phyloP scores from a whole-genome alignment of 345 rosid genomes.

The Ceriops zippeliana region DNA sequence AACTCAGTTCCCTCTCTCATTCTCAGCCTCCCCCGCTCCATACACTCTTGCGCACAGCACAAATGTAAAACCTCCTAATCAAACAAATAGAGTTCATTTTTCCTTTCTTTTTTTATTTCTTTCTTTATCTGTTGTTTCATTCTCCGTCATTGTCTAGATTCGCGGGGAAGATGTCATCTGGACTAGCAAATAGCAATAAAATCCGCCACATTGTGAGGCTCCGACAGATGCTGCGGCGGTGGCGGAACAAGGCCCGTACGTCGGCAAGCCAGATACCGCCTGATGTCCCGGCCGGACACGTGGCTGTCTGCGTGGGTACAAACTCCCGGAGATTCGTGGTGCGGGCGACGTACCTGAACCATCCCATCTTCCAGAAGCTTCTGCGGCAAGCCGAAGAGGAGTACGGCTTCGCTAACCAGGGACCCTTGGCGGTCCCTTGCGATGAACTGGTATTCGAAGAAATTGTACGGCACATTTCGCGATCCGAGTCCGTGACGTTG shows the following conservation, averaged over 20 bases:
- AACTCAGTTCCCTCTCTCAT: slow-evolving; percentile 24
- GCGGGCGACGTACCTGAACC: slow-evolving; percentile 86
- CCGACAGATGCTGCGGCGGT: slow-evolving; percentile 74
- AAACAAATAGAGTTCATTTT: not conserved
- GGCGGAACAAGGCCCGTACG: slow-evolving; percentile 85
- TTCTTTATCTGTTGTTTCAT: too few relatives aligned
- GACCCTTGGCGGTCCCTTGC: slow-evolving; percentile 85
- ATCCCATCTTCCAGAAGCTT: slow-evolving; percentile 69
- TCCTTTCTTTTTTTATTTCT: too few relatives aligned
- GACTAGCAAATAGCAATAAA: slow-evolving; percentile 51
- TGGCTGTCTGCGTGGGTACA: slow-evolving; percentile 74
- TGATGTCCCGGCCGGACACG: slow-evolving; percentile 95
- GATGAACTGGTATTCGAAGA: slow-evolving; percentile 86
- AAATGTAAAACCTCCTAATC: not conserved
- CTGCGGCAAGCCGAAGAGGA: slow-evolving; percentile 78
- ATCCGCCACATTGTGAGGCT: slow-evolving; percentile 95
- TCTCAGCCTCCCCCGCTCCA: slow-evolving; percentile 17
- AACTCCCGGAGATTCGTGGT: slow-evolving; percentile 71
- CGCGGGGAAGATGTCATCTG: slow-evolving; percentile 45
- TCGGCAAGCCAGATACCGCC: slow-evolving; percentile 54
- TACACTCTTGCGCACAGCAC: not conserved
- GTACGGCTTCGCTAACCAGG: slow-evolving; percentile 75
- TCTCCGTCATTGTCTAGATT: not conserved
- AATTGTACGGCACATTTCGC: slow-evolving; percentile 56
- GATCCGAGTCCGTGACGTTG: slow-evolving; percentile 50